These are phyloP conservation scores for Penicillium desertorum DNA, from an alignment of 495 filamentous ascomycete genomes.

Conservation along the genomic window DNA sequence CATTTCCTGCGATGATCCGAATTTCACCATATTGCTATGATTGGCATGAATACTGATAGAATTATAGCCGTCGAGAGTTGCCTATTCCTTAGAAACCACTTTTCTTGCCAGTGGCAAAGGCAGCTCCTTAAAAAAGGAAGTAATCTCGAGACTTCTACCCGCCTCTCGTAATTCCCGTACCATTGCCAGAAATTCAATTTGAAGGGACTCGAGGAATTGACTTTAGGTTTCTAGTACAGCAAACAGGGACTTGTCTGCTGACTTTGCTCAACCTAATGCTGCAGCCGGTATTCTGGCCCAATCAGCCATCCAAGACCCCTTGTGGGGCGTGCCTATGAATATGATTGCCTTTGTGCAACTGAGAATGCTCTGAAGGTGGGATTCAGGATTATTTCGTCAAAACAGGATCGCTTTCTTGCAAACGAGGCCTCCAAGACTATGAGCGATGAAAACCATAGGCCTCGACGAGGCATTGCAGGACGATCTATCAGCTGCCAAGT, in stretches of 20 bases:
- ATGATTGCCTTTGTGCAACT: slow-evolving; percentile 5
- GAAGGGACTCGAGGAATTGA: neutral
- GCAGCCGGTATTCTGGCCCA: slow-evolving; percentile 13
- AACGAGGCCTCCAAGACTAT: slow-evolving; percentile 21
- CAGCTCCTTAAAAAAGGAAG: neutral
- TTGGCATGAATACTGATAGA: neutral
- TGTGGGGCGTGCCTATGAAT: slow-evolving; percentile 11
- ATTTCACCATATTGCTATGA: neutral
- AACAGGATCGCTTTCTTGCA: slow-evolving; percentile 9
- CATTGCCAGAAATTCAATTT: neutral
- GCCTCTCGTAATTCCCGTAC: neutral
- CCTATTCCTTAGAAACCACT: neutral
- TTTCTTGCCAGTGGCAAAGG: neutral
- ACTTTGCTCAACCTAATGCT: neutral
- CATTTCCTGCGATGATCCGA: neutral
- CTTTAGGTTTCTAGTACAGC: neutral
- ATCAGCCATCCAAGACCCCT: slow-evolving; percentile 3
- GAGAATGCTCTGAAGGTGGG: slow-evolving; percentile 5
- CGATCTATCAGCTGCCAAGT: neutral
- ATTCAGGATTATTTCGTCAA: neutral
- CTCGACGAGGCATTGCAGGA: neutral
- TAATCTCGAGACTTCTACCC: neutral
- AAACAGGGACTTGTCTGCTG: neutral
- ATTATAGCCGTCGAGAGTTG: neutral
- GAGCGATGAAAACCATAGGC: slow-evolving; percentile 18